These are phyloP conservation scores for Blastobotrys ciferrii DNA, from an alignment of 1,139 yeast genomes.

Conservation along the genomic window DNA sequence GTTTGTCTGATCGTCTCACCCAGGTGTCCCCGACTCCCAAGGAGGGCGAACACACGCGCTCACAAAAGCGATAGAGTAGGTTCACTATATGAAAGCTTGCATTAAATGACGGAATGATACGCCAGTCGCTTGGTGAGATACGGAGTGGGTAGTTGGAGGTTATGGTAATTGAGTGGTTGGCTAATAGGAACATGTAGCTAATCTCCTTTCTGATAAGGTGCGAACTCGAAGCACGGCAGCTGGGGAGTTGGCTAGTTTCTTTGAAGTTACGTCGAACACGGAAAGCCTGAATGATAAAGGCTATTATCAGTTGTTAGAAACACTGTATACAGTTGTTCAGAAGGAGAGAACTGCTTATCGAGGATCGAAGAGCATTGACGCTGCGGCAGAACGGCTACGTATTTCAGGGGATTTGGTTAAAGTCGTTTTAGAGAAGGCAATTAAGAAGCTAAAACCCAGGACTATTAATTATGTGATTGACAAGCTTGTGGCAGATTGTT, in stretches of 20 bases:
- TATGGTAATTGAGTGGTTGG: not conserved
- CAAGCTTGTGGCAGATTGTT: slow-evolving; percentile 11
- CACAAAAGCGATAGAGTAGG: no score
- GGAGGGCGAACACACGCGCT: no score
- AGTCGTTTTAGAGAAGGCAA: slow-evolving; percentile 15
- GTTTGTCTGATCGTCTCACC: no score
- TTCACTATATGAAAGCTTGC: no score
- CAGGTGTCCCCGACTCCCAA: no score
- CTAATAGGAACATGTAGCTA: slow-evolving; percentile 10
- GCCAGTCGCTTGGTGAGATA: slow-evolving; percentile 4
- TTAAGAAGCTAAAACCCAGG: slow-evolving; percentile 14
- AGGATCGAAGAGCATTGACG: not conserved
- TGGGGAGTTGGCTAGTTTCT: slow-evolving; percentile 11
- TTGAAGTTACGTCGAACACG: slow-evolving; percentile 9
- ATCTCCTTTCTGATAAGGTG: slow-evolving; percentile 18
- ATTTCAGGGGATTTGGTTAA: slow-evolving; percentile 15
- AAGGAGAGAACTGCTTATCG: slow-evolving; percentile 9
- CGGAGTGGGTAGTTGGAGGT: not conserved
- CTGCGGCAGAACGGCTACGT: slow-evolving; percentile 14
- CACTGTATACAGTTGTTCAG: slow-evolving; percentile 11
- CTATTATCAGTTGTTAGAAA: slow-evolving; percentile 13
- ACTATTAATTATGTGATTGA: slow-evolving; percentile 16
- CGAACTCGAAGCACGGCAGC: slow-evolving; percentile 17
- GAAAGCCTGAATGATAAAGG: slow-evolving; percentile 14
- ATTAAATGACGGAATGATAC: not conserved